Evolutionary conservation across 2,329 filamentous ascomycete species (phyloP).

Genomic region (Penicillium concentricum): DNA sequence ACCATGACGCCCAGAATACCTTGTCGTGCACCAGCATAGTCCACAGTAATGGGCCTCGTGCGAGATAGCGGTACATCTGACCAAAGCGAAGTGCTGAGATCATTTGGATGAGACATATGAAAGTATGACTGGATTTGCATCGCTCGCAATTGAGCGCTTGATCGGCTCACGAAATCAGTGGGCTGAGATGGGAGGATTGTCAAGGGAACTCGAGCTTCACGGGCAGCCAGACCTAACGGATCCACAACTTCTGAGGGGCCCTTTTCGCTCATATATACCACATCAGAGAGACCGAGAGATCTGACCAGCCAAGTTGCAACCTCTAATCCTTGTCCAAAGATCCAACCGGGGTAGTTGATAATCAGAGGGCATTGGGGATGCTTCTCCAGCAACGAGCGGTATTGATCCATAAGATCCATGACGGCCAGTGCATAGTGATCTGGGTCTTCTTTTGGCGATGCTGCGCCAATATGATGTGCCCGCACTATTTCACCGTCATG

Average conservation of each 20-base stretch:
- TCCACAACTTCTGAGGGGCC: slow-evolving; percentile 46
- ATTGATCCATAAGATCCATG: slow-evolving; percentile 53
- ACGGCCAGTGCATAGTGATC: slow-evolving; percentile 56
- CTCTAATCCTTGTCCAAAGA: slow-evolving; percentile 53
- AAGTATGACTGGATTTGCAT: slow-evolving; percentile 65
- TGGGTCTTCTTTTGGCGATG: slow-evolving; percentile 56
- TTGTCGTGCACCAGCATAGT: slow-evolving; percentile 46
- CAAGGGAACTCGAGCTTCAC: slow-evolving; percentile 36
- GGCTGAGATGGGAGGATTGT: slow-evolving; percentile 50
- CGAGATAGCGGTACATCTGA: slow-evolving; percentile 46
- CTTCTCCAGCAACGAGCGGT: slow-evolving; percentile 42
- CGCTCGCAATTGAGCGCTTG: slow-evolving; percentile 51
- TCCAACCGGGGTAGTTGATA: slow-evolving; percentile 58
- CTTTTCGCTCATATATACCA: slow-evolving; percentile 55
- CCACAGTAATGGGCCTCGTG: slow-evolving; percentile 49
- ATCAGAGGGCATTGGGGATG: slow-evolving; percentile 52
- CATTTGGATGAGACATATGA: slow-evolving; percentile 43
- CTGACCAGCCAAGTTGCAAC: slow-evolving; percentile 49
- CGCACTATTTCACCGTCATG: slow-evolving; percentile 44
- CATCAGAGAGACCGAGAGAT: slow-evolving; percentile 49
- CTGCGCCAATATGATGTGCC: slow-evolving; percentile 55
- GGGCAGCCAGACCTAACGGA: slow-evolving; percentile 42
- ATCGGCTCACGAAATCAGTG: slow-evolving; percentile 46
- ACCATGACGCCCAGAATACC: slow-evolving; percentile 54
- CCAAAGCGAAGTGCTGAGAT: slow-evolving; percentile 43